phyloP scores from a whole-genome alignment of 1,284 basidiomycete genomes.

The Schizophyllum commune region DNA sequence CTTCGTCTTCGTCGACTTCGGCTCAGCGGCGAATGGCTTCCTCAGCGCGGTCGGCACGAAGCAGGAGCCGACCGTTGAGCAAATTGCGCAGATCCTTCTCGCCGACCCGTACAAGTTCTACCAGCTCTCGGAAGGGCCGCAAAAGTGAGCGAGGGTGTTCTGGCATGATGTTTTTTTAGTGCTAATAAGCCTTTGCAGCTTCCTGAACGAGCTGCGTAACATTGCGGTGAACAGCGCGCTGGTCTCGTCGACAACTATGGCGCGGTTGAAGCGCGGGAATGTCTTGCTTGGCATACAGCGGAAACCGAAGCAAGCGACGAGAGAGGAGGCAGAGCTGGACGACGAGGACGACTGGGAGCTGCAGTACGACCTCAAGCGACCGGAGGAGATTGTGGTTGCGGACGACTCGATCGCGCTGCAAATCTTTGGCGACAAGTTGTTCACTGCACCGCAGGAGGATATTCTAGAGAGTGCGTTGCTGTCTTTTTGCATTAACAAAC shows the following conservation, averaged over 20 bases:
- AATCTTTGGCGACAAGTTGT: constrained; percentile 71
- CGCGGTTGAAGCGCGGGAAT: constrained; percentile 61
- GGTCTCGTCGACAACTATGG: constrained; percentile 49
- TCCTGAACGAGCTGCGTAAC: constrained; percentile 77
- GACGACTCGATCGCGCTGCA: constrained; percentile 75
- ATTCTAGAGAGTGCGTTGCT: constrained; percentile 69
- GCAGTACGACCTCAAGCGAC: constrained; percentile 53
- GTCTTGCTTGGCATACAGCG: constrained; percentile 71
- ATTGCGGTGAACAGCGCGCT: constrained; percentile 70
- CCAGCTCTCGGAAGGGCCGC: constrained; percentile 48
- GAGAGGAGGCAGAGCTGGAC: constrained; percentile 25
- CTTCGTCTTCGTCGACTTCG: constrained; percentile 90
- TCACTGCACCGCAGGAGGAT: constrained; percentile 88
- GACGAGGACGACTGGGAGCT: constrained; percentile 68
- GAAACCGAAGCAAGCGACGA: constrained; percentile 30
- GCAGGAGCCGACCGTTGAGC: constrained; percentile 82
- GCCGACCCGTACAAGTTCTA: constrained; percentile 66
- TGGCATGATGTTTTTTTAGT: neutral
- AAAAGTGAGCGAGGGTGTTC: constrained; percentile 41
- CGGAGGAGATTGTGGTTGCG: constrained; percentile 66
- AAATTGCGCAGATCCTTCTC: constrained; percentile 60
- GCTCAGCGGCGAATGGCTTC: constrained; percentile 75
- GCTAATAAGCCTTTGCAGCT: constrained; percentile 36
- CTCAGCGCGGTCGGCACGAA: constrained; percentile 84
- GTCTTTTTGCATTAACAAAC: too few species aligned